phyloP scores from a whole-genome alignment of 805 yeast genomes.

The Vanderwaltozyma yarrowii region DNA sequence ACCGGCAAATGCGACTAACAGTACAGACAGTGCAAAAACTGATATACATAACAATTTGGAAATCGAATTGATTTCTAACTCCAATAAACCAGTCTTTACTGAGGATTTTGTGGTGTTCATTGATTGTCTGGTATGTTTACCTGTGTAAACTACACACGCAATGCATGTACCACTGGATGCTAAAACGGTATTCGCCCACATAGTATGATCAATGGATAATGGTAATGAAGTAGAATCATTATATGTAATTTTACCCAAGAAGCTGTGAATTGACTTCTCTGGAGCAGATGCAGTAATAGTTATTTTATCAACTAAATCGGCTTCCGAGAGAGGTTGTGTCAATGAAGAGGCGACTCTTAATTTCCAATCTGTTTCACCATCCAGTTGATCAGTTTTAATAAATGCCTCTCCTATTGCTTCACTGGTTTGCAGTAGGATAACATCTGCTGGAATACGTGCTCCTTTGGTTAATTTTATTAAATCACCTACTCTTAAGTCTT shows the following conservation, averaged over 20 bases:
- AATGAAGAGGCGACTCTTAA: conserved; percentile 64
- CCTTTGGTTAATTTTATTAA: conserved; percentile 72
- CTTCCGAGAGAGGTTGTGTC: conserved; percentile 51
- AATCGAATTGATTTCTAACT: conserved; percentile 78
- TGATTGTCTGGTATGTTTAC: conserved; percentile 87
- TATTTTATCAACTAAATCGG: conserved; percentile 39
- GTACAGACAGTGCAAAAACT: conserved; percentile 68
- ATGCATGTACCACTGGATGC: conserved; percentile 85
- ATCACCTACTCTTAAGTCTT: conserved; percentile 76
- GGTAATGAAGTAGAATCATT: conserved; percentile 47
- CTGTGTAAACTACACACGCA: conserved; percentile 84
- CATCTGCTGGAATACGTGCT: conserved; percentile 87
- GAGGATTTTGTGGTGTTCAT: conserved; percentile 84
- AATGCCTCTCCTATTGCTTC: conserved; percentile 80
- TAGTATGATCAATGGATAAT: conserved; percentile 76
- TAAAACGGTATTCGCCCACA: conserved; percentile 97
- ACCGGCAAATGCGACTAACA: conserved; percentile 73
- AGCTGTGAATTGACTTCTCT: conserved; percentile 69
- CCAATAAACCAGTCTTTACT: conserved; percentile 82
- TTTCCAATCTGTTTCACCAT: conserved; percentile 99
- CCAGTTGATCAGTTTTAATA: conserved; percentile 93
- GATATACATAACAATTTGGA: conserved; percentile 83
- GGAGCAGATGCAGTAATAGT: conserved; percentile 68
- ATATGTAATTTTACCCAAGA: conserved; percentile 61
- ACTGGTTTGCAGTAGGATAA: conserved; percentile 72